Evolutionary conservation across 441 rosid species (phyloP).

Genomic region (Bruguiera hainesii): DNA sequence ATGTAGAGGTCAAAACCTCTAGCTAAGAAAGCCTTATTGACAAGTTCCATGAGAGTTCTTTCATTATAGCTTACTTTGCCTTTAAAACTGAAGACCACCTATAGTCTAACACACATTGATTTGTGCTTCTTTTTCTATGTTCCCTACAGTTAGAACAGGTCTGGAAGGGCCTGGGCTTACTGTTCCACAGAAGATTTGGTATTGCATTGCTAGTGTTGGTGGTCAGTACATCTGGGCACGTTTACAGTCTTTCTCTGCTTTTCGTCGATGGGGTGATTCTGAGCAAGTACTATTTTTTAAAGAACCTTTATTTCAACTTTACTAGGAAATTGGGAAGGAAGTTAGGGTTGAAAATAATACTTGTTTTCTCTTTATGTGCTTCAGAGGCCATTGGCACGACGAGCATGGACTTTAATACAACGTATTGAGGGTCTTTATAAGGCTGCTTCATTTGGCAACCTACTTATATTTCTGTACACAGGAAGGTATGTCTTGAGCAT

Average conservation of each 20-base stretch:
- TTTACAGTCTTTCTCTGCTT: constrained; percentile 88
- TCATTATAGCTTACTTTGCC: background rate
- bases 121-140: constrained; percentile 13
- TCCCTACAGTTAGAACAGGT: constrained; percentile 74
- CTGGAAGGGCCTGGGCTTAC: constrained; percentile 94
- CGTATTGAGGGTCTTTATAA: constrained; percentile 78
- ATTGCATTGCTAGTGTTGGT: constrained; percentile 88
- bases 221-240: constrained; percentile 93
- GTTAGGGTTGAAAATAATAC: background rate
- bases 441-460: constrained; percentile 86
- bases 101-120: background rate
- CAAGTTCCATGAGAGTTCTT: too few relatives aligned
- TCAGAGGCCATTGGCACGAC: constrained; percentile 83
- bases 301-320: constrained; percentile 3
- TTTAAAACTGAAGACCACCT: background rate
- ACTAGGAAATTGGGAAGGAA: constrained; percentile 1
- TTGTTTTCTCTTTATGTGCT: constrained; percentile 22
- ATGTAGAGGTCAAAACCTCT: too few relatives aligned
- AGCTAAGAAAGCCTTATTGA: too few relatives aligned
- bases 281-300: constrained; percentile 52
- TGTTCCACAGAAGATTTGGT: constrained; percentile 77
- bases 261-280: constrained; percentile 96
- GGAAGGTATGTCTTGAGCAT: constrained; percentile 55
- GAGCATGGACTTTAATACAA: constrained; percentile 74
- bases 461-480: constrained; percentile 76